Evolutionary conservation across 2,329 filamentous ascomycete species (phyloP).

Genomic region (Diplodia corticola): DNA sequence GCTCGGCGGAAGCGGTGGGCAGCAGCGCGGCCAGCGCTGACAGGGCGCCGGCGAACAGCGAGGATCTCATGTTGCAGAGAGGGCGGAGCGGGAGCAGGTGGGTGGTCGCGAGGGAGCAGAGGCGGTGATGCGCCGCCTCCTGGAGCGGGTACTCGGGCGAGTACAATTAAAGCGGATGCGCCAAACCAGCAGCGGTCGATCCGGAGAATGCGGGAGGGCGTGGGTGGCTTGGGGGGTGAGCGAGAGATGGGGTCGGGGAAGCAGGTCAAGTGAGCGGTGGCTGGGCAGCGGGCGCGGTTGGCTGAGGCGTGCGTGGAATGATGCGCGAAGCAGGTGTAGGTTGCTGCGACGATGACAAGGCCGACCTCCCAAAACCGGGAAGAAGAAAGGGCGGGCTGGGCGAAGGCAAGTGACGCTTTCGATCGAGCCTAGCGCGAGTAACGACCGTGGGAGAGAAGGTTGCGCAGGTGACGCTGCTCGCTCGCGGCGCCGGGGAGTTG

Average conservation of each 20-base stretch:
- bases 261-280: slow-evolving; percentile 16
- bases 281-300: slow-evolving; percentile 14
- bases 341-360: slow-evolving; percentile 22
- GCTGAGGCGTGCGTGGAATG: slow-evolving; percentile 10
- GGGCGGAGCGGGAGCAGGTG: neutral
- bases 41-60: slow-evolving; percentile 11
- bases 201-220: slow-evolving; percentile 3
- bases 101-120: neutral
- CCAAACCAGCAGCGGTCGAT: slow-evolving; percentile 22
- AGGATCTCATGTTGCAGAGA: slow-evolving; percentile 9
- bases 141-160: slow-evolving; percentile 19
- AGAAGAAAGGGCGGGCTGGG: slow-evolving; percentile 14
- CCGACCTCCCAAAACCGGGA: slow-evolving; percentile 18
- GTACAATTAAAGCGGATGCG: slow-evolving; percentile 19
- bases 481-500: neutral
- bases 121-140: slow-evolving; percentile 20
- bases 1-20: slow-evolving; percentile 46
- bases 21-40: slow-evolving; percentile 22
- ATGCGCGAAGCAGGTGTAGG: slow-evolving; percentile 21
- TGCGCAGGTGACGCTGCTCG: slow-evolving; percentile 13
- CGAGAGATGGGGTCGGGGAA: neutral
- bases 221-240: neutral
- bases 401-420: slow-evolving; percentile 7
- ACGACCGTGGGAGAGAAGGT: slow-evolving; percentile 1
- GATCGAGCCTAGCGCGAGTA: slow-evolving; percentile 19